phyloP scores from a whole-genome alignment of 495 filamentous ascomycete species.

The Daldinia bambusicola region DNA sequence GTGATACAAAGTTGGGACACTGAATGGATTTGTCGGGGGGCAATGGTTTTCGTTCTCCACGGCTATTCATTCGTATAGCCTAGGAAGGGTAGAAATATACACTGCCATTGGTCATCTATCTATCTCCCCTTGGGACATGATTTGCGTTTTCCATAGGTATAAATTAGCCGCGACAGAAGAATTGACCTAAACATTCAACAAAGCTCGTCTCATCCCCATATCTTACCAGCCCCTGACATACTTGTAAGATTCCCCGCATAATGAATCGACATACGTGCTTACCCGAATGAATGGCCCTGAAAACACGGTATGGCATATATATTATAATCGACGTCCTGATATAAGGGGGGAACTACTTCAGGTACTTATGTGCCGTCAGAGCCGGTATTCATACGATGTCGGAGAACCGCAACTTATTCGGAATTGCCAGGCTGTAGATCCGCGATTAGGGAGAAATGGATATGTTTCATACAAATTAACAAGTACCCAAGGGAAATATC shows the following conservation, averaged over 20 bases:
- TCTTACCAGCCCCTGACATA: slow-evolving; percentile 14
- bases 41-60: slow-evolving; percentile 14
- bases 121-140: not conserved
- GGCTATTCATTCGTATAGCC: slow-evolving; percentile 37
- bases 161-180: slow-evolving; percentile 39
- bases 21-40: slow-evolving; percentile 23
- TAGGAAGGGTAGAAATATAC: slow-evolving; percentile 37
- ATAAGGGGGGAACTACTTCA: slow-evolving; percentile 7
- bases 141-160: slow-evolving; percentile 20
- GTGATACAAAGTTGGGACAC: slow-evolving; percentile 18
- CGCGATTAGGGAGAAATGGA: slow-evolving; percentile 1
- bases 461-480: slow-evolving; percentile 25
- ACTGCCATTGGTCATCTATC: slow-evolving; percentile 15
- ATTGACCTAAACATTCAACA: slow-evolving; percentile 32
- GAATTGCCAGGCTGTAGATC: slow-evolving; percentile 18
- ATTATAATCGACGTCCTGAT: slow-evolving; percentile 9
- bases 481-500: slow-evolving; percentile 3
- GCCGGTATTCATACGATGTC: slow-evolving; percentile 4
- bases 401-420: slow-evolving; percentile 11
- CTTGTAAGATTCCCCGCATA: slow-evolving; percentile 20
- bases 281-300: not conserved
- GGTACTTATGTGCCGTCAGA: slow-evolving; percentile 3
- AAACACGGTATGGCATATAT: not conserved
- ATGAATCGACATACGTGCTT: not conserved
- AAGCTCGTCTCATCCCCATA: slow-evolving; percentile 14